phyloP scores from a whole-genome alignment of 306 rosid genomes.

The Quercus wislizeni region DNA sequence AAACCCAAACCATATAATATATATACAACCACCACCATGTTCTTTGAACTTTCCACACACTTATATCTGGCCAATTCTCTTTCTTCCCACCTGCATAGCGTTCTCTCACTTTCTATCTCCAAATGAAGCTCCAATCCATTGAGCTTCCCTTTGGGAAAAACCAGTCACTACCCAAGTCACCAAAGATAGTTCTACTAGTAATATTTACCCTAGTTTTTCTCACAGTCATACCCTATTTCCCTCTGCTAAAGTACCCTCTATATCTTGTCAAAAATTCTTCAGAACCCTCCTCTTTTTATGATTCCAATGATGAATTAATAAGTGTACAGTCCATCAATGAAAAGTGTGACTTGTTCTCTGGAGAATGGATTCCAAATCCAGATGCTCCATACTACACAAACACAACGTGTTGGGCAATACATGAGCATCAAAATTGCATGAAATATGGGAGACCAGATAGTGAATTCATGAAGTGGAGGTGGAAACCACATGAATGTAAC shows the following conservation, averaged over 20 bases:
- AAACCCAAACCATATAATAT: not conserved
- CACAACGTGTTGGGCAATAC: slow-evolving; percentile 80
- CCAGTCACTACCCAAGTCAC: slow-evolving; percentile 39
- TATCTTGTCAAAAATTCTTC: slow-evolving; percentile 13
- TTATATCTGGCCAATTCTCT: not conserved
- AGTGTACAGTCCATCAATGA: slow-evolving; percentile 22
- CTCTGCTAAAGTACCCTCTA: slow-evolving; percentile 39
- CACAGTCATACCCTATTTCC: slow-evolving; percentile 45
- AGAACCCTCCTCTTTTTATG: slow-evolving; percentile 29
- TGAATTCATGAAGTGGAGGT: slow-evolving; percentile 79
- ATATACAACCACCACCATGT: not conserved
- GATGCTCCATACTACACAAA: slow-evolving; percentile 79
- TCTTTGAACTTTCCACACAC: not conserved
- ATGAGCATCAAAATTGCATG: slow-evolving; percentile 85
- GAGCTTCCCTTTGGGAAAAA: slow-evolving; percentile 51
- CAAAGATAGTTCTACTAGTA: slow-evolving; percentile 45
- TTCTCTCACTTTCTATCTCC: slow-evolving; percentile 18
- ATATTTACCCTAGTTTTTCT: slow-evolving; percentile 49
- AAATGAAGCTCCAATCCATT: slow-evolving; percentile 54
- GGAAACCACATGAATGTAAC: slow-evolving; percentile 84
- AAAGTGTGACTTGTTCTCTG: slow-evolving; percentile 72
- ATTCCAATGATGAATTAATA: slow-evolving; percentile 30
- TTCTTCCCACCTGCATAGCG: not conserved
- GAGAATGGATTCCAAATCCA: slow-evolving; percentile 83
- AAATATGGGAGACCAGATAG: slow-evolving; percentile 80